Conservation (phyloP, 176 grass and related monocot genomes). For the Otatea glauca region DNA sequence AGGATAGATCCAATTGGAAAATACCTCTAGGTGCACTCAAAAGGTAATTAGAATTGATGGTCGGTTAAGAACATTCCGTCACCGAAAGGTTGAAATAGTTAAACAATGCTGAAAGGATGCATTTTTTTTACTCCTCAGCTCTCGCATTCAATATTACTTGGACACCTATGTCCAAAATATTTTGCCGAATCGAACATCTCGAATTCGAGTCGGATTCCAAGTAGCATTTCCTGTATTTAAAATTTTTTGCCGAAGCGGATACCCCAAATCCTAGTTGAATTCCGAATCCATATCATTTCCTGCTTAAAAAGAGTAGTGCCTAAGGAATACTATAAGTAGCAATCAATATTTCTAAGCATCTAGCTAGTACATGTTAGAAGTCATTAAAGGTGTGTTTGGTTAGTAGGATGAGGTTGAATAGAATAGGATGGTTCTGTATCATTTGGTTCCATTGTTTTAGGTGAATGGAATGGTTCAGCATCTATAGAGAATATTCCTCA, state of each 20-base stretch:
- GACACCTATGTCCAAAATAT: too few relatives aligned
- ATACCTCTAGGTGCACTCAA: conserved; percentile 31
- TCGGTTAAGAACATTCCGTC: conserved; percentile 58
- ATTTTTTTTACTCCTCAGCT: background rate
- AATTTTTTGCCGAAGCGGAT: too few relatives aligned
- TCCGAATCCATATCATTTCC: background rate
- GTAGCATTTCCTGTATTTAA: too few relatives aligned
- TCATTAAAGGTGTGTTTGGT: background rate
- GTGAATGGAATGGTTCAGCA: too few relatives aligned
- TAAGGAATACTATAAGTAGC: conserved; percentile 29
- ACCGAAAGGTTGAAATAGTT: conserved; percentile 43
- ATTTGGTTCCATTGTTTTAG: too few relatives aligned
- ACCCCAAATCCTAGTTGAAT: too few relatives aligned
- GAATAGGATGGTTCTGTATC: too few relatives aligned
- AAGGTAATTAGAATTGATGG: conserved; percentile 50
- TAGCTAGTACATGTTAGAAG: conserved; percentile 30
- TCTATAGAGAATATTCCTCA: too few relatives aligned
- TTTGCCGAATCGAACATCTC: too few relatives aligned
- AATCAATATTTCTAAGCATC: conserved; percentile 27
- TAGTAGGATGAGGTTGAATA: too few relatives aligned
- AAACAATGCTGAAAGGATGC: conserved; percentile 37
- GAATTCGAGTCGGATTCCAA: too few relatives aligned
- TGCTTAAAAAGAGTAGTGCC: conserved; percentile 16
- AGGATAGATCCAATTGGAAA: conserved; percentile 50
- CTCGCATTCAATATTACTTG: background rate